Conservation (phyloP, 352 stramenopile species). For the Globisporangium middletonii region DNA sequence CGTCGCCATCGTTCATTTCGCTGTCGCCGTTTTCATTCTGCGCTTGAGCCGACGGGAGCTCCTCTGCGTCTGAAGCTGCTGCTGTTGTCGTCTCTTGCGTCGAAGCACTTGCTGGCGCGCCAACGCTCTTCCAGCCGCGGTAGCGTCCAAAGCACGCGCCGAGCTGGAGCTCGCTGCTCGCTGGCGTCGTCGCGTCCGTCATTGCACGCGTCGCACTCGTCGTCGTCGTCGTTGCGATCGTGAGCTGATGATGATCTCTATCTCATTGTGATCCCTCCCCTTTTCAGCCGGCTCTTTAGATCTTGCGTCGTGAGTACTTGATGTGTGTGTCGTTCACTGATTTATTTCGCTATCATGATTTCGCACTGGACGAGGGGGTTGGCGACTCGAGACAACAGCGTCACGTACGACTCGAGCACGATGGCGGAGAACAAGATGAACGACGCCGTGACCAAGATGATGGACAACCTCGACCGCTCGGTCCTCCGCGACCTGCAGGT, state of each 20-base stretch:
- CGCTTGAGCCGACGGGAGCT: background rate
- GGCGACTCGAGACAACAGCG: too few species aligned
- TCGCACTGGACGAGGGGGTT: too few species aligned
- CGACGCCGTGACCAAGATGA: constrained; percentile 77
- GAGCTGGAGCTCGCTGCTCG: constrained; percentile 35
- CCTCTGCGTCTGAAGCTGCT: constrained; percentile 11
- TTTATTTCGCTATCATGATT: background rate
- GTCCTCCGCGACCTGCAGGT: constrained; percentile 74
- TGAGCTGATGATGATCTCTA: background rate
- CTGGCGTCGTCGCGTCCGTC: background rate
- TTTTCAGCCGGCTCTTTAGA: constrained; percentile 3
- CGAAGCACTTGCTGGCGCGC: background rate
- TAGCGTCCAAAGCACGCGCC: constrained; percentile 54
- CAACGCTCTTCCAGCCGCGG: constrained; percentile 30
- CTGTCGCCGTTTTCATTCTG: background rate
- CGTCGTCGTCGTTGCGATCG: background rate
- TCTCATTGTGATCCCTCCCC: background rate
- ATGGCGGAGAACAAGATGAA: constrained; percentile 84
- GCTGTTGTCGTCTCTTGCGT: background rate
- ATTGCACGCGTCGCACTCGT: background rate
- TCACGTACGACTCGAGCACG: background rate
- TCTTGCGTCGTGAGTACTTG: constrained; percentile 1
- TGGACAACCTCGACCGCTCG: constrained; percentile 74
- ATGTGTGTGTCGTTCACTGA: background rate
- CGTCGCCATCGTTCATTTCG: background rate